A percentile compares a stretch with the other conserved stretches of the same genome.
These are phyloP conservation scores for Ustilago trichophora DNA, from an alignment of 1,284 basidiomycete genomes.

Conservation along the genomic window DNA sequence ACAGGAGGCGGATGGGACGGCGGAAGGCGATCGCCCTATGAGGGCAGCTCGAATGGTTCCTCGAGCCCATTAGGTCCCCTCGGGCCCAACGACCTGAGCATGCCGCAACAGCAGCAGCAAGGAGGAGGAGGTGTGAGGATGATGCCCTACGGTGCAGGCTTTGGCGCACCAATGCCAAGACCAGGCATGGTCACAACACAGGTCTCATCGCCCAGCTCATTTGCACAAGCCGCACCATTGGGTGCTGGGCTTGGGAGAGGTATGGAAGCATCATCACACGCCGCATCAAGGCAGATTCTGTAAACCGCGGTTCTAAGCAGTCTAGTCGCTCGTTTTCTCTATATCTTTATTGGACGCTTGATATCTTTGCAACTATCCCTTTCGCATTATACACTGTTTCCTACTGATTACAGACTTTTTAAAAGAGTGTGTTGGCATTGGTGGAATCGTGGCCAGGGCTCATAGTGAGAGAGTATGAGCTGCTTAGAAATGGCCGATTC, in stretches of 20 bases:
- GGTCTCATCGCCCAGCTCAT: slow-evolving; percentile 24
- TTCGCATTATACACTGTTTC: slow-evolving; percentile 1
- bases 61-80: slow-evolving; percentile 28
- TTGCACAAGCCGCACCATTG: slow-evolving; percentile 23
- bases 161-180: slow-evolving; percentile 27
- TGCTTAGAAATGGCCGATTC: slow-evolving; percentile 3
- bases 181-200: slow-evolving; percentile 21
- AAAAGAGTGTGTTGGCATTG: too few relatives aligned
- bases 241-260: slow-evolving; percentile 26
- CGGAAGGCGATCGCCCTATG: slow-evolving; percentile 20
- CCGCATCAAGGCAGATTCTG: slow-evolving; percentile 19
- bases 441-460: too few relatives aligned
- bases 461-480: not conserved
- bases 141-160: slow-evolving; percentile 28
- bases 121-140: slow-evolving; percentile 14
- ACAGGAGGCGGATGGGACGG: slow-evolving; percentile 4
- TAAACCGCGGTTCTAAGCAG: too few relatives aligned
- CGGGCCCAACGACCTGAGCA: slow-evolving; percentile 28
- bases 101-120: slow-evolving; percentile 25
- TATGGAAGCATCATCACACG: slow-evolving; percentile 10
- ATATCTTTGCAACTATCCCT: not conserved
- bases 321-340: not conserved
- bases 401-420: too few relatives aligned
- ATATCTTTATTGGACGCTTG: not conserved
- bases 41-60: slow-evolving; percentile 17